Base-by-base conservation (phyloP, 2,329 filamentous ascomycete genomes). In the Emergomyces orientalis region DNA sequence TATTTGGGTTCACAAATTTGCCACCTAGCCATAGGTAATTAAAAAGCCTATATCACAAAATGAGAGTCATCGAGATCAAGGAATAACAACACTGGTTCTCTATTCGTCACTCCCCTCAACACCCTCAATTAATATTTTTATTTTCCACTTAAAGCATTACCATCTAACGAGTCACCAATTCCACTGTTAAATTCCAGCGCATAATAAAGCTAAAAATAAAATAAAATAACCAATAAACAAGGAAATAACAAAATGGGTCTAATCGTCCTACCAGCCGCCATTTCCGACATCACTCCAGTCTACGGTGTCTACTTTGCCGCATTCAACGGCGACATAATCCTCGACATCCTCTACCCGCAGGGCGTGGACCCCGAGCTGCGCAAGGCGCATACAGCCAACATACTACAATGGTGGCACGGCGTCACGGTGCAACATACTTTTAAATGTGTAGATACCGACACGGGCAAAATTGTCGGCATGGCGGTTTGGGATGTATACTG, bases 381-480 rank as follows among this genome's bases (percentile, higher is more conserved):
- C 47, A 74, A 77, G 61, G 73, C 70, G 3, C 80, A 82, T 65
- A 71, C 77, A 34, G 71, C 71, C 1, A 77, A 75, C 25, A 80
- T 77, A 1, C 66, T 78, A 17, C 71, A 78, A 60, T 74, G 70
- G 49, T 74, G 72, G 73, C 69, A 75, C n/a, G 73, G 70, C 14
- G 74, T 70, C 63, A 68, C 72, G 14, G 70, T 71, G 22, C 79
- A 81, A 63, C 79, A 81, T 68, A 81, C 79, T 5, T 71, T 77
- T 64, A 82, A 82, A 69, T 79, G 75, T 57, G 71, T 81, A 32
- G 79, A 82, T 65, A 75, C 73, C 7, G 72, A 73, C 3, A 78
- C 74, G 0, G 75, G 75, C 17, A 73, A 77, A 37, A 75, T 81
- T 43, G 72, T 80, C 27, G 80, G 79, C 58, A 81, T 82, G 76